Evolutionary conservation across 2,329 filamentous ascomycete genomes (phyloP), one percentile per base, ranked within the genome.

Genomic region (Penicillium sp.): DNA sequence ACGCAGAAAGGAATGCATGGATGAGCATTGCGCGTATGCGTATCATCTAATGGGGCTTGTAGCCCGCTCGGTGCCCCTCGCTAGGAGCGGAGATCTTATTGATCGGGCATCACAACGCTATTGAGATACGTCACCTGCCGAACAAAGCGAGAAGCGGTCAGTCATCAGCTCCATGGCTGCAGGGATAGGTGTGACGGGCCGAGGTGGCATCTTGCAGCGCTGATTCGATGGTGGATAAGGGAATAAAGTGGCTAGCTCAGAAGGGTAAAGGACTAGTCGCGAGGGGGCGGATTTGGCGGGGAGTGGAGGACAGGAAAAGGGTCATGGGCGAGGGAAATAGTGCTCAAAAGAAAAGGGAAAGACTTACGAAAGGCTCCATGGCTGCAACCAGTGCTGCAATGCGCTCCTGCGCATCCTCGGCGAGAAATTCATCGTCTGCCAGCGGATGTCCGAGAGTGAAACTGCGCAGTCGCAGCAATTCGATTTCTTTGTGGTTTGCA

Each of bases 341-440:
- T 56, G 40, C 48, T 48, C 46, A 46, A 34, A 40, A 47, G 37
- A 28, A 37, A 20, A 39, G 32, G 44, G 12, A 17, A 18, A 47
- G 32, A 42, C 85, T 82, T 69, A 93, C 87, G 68, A 90, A 94
- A 28, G 81, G 81, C 45, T 79, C 78, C 75, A 95, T 76, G 35
- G 77, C 73, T 20, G 71, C 69, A 48, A 95, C 68, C 14, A 87
- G 65, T 26, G 75, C 71, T 35, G 73, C 70, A 35, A 95, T 72
- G 54, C 75, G 76, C 18, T 80, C 74, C 62, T 87, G 74, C 11
- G 77, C 79, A 54, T 78, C 69, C 31, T 75, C 67, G 30, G 73
- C 71, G 23, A 80, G 69, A 13, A 94, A 71, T 32, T 85, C 70
- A 7, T 72, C 64, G 52, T 89, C 86, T 9, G 72, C 60, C 23